Conservation (phyloP, 2,329 filamentous ascomycete species). For the Alternaria sp. region DNA sequence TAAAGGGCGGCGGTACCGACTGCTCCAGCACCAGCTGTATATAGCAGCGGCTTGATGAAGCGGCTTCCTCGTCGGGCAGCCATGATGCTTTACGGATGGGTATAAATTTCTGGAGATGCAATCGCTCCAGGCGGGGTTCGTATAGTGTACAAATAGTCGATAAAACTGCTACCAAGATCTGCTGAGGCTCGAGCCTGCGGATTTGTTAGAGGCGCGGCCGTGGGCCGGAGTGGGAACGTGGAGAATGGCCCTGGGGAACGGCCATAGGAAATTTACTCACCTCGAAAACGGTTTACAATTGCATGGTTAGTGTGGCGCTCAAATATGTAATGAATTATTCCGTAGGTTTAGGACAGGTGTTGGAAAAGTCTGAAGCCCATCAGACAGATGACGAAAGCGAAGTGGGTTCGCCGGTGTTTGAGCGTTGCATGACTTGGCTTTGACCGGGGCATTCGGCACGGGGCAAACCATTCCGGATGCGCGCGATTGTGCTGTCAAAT, state of each 20-base stretch:
- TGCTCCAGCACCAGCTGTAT: constrained; percentile 64
- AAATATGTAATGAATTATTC: constrained; percentile 19
- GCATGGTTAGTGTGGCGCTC: constrained; percentile 29
- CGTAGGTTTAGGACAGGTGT: constrained; percentile 16
- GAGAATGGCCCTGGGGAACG: neutral
- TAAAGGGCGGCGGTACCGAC: constrained; percentile 67
- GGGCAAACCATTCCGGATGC: neutral
- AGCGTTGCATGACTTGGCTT: too few relatives aligned
- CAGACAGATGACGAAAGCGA: constrained; percentile 21
- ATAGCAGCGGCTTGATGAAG: constrained; percentile 66
- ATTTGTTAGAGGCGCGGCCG: constrained; percentile 24
- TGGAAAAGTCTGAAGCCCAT: constrained; percentile 30
- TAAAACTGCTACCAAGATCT: constrained; percentile 20
- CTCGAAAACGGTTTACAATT: constrained; percentile 24
- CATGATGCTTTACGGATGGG: constrained; percentile 34
- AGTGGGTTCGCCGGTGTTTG: constrained; percentile 16
- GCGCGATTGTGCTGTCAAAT: neutral
- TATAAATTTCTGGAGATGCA: constrained; percentile 6
- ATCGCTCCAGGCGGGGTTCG: constrained; percentile 15
- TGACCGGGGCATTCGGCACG: too few relatives aligned
- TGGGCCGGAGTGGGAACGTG: constrained; percentile 25
- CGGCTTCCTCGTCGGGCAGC: constrained; percentile 53
- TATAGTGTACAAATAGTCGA: constrained; percentile 15
- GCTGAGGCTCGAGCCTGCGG: constrained; percentile 31
- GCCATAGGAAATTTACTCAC: constrained; percentile 7